Evolutionary conservation across 1,284 basidiomycete genomes (phyloP), one percentile per base, ranked within the genome.

Genomic region (Chalciporus sp.): DNA sequence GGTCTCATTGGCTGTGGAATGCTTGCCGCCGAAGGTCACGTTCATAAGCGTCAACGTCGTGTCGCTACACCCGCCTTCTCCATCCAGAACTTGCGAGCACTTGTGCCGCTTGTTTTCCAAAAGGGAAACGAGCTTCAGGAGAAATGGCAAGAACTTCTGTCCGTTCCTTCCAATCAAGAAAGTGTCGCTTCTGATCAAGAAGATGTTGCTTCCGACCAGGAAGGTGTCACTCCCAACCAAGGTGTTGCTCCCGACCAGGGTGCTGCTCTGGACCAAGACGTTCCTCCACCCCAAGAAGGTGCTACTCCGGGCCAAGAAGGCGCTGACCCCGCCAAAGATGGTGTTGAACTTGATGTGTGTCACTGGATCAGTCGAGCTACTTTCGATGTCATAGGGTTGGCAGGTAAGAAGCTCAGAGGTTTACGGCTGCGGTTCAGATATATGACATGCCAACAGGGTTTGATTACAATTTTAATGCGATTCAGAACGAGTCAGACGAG

Each of bases 1-100:
- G 75, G 76, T 56, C 78, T 92, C 55, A 89, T 92, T 59, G 90
- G 90, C 0, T 81, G 82, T 57, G 89, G 90, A 2, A 84, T 92
- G 81, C 79, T 92, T 29, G 81, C 87, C 19, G 83, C 88, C 1
- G 90, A 92, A 67, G 90, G 90, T 1, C 74, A 78, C 29, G 74
- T 84, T 19, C 88, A 91, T 70, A 88, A 81, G 61, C 84, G 87
- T 35, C 89, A 90, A 67, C 80, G 90, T 43, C 81, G 88, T 48
- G 84, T 92, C 29, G 82, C 81, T 2, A 86, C 83, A 0, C 88
- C 90, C 11, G 89, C 89, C 0, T 92, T 92, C 70, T 90, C 88
- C 3, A 73, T 82, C 16, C 86, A 89, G 62, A 90, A 90, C 59
- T 70, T 92, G 70, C 80, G 82, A 33, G 83, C 79, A 2, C 75